A percentile compares a stretch with the other conserved stretches of the same genome.
Conservation (phyloP, 495 filamentous ascomycete genomes). For the Parachaetomium inaequale region DNA sequence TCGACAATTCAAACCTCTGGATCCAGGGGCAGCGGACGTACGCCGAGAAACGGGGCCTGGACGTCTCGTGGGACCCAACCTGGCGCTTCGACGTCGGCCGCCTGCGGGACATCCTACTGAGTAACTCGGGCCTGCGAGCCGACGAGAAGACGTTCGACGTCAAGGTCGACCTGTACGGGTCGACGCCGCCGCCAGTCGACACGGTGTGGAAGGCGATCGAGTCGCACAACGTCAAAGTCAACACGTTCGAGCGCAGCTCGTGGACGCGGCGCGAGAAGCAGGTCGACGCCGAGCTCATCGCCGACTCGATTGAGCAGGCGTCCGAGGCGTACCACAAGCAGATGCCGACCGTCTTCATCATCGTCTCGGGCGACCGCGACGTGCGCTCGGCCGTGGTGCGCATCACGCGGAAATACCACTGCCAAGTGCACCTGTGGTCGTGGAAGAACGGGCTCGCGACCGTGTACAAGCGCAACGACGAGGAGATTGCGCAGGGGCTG, state of each 20-base stretch:
- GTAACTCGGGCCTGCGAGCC: background rate
- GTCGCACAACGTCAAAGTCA: slow-evolving; percentile 8
- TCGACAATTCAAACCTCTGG: slow-evolving; percentile 21
- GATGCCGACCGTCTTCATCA: slow-evolving; percentile 9
- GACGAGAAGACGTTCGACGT: background rate
- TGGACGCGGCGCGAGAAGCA: slow-evolving; percentile 12
- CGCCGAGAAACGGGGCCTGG: slow-evolving; percentile 1
- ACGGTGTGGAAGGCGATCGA: slow-evolving; percentile 13
- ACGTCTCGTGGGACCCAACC: slow-evolving; percentile 5
- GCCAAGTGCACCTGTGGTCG: slow-evolving; percentile 16
- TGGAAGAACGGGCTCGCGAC: slow-evolving; percentile 13
- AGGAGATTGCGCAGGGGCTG: background rate
- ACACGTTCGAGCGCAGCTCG: slow-evolving; percentile 8
- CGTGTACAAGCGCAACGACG: background rate
- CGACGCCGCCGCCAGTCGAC: slow-evolving; percentile 13
- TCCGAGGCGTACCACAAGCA: background rate
- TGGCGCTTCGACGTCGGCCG: slow-evolving; percentile 17
- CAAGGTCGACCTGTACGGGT: slow-evolving; percentile 12
- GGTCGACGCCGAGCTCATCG: slow-evolving; percentile 15
- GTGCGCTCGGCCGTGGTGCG: background rate
- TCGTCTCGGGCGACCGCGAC: slow-evolving; percentile 17
- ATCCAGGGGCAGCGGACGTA: slow-evolving; percentile 13
- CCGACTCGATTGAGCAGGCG: slow-evolving; percentile 8
- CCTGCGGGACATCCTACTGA: background rate
- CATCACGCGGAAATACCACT: background rate